Base-by-base conservation (phyloP, 2,329 filamentous ascomycete genomes). In the Arthrobotrys sinensis region DNA sequence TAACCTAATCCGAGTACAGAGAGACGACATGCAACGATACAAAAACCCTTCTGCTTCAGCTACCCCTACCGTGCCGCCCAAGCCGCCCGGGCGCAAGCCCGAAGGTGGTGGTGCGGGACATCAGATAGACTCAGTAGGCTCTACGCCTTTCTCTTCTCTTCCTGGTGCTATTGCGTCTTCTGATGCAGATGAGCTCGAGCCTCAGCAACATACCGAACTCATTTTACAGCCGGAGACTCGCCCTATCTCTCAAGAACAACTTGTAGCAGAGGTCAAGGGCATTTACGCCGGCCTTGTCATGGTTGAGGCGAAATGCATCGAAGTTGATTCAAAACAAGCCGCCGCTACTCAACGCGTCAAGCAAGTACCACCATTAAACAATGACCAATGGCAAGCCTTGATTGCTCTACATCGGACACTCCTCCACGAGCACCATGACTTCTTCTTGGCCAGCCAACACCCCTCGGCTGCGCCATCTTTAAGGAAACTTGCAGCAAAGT, bases 221-320 rank as follows among this genome's bases (percentile, higher is more conserved):
- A 82, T 88, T 3, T 82, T 86, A 10, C 88, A 93, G 80, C 90
- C 88, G 0, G 88, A 91, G 63, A 92, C 90, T 0, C 85, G 90
- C 0, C 88, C 90, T 0, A 94, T 96, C 6, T 91, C 90, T 0
- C 91, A 93, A 78, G 91, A 94, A 0, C 92, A 97, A 80, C 86
- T 97, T 0, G 89, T 93, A 0, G 90, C 90, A 0, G 93, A 97
- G 81, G 92, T 96, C 0, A 93, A 93, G 73, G 90, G 90, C 0
- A 96, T 96, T 2, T 97, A 97, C 81, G 90, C 91, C 0, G 93
- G 92, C 0, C 85, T 97, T 0, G 91, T 93, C 0, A 93, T 96
- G 90, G 92, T 97, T 0, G 95, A 98, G 82, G 90, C 89, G 24
- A 93, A 96, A 81, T 95, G 93, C 81, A 94, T 96, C 0, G 91